Evolutionary conservation across 106 monocot species (phyloP).

Genomic region (Gastrodia elata): DNA sequence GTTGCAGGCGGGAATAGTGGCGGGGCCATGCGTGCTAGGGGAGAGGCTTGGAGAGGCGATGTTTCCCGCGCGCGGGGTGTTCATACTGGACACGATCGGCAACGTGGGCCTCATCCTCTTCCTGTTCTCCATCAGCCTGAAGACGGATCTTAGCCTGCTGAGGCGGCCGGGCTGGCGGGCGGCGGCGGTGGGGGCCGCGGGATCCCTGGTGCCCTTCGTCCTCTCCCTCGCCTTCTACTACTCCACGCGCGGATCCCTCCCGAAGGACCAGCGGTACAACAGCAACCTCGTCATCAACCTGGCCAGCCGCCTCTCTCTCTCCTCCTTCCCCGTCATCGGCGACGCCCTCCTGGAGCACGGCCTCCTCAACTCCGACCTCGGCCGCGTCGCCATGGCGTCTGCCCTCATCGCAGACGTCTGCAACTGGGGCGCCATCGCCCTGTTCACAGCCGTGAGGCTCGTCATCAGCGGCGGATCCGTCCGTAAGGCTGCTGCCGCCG

Average conservation of each 20-base stretch:
- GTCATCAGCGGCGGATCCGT: neutral
- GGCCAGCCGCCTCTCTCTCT: slow-evolving; percentile 10
- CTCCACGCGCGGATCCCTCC: neutral
- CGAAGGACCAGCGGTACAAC: neutral
- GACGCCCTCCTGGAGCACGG: slow-evolving; percentile 32
- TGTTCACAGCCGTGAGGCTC: slow-evolving; percentile 1
- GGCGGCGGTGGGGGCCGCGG: slow-evolving; percentile 10
- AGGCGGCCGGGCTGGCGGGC: slow-evolving; percentile 21
- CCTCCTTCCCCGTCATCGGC: slow-evolving; percentile 27
- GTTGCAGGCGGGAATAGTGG: too few species aligned
- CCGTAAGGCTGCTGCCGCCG: neutral
- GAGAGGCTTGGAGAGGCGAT: too few species aligned
- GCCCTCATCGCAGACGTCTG: slow-evolving; percentile 1
- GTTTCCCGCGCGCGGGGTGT: too few species aligned
- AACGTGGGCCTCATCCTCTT: slow-evolving; percentile 18
- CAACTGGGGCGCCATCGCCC: neutral
- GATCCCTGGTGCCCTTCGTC: slow-evolving; percentile 14
- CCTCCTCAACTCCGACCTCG: slow-evolving; percentile 27
- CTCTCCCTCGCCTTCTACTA: neutral
- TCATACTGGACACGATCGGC: neutral
- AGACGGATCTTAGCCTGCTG: slow-evolving; percentile 27
- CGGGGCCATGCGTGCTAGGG: too few species aligned
- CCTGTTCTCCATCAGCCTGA: slow-evolving; percentile 36
- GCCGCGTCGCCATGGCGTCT: slow-evolving; percentile 22
- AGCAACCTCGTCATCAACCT: neutral